A percentile compares a stretch with the other conserved stretches of the same genome.
phyloP scores from a whole-genome alignment of 139 green algal genomes.

The Picochlorum costavermella region DNA sequence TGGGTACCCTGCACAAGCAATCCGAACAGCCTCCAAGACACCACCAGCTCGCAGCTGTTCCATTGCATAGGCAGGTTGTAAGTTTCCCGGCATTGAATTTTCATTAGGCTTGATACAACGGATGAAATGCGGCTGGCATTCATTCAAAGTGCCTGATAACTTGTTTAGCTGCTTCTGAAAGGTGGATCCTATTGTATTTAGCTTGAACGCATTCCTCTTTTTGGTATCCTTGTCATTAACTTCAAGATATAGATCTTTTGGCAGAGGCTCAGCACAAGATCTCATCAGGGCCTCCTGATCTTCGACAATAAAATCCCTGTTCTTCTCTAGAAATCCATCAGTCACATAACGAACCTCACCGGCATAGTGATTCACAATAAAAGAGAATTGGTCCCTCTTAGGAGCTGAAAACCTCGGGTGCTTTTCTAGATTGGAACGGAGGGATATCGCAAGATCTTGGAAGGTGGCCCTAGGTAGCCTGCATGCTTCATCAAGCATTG shows the following conservation, averaged over 20 bases:
- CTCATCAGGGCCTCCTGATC: slow-evolving; percentile 62
- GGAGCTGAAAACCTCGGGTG: slow-evolving; percentile 55
- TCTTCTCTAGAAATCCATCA: slow-evolving; percentile 56
- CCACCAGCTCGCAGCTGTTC: slow-evolving; percentile 92
- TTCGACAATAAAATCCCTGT: slow-evolving; percentile 74
- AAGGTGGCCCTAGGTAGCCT: slow-evolving; percentile 71
- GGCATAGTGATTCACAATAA: slow-evolving; percentile 72
- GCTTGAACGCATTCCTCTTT: slow-evolving; percentile 34
- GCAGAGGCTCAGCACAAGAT: slow-evolving; percentile 11
- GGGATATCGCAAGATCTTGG: slow-evolving; percentile 44
- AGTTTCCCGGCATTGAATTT: slow-evolving; percentile 44
- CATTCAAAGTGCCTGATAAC: slow-evolving; percentile 58
- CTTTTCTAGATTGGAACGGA: slow-evolving; percentile 37
- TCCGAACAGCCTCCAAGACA: slow-evolving; percentile 92
- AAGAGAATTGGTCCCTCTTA: slow-evolving; percentile 42
- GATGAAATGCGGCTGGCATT: slow-evolving; percentile 55
- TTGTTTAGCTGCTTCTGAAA: slow-evolving; percentile 73
- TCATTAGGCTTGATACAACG: slow-evolving; percentile 92
- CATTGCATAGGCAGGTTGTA: slow-evolving; percentile 70
- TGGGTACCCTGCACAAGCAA: slow-evolving; percentile 88
- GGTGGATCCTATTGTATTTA: slow-evolving; percentile 52
- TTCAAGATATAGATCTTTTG: slow-evolving; percentile 34
- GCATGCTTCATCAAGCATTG: slow-evolving; percentile 86
- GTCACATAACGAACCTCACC: slow-evolving; percentile 42
- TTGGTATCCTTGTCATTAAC: slow-evolving; percentile 9